phyloP scores from a whole-genome alignment of 1,284 basidiomycete species.

The Anthracocystis setariae region DNA sequence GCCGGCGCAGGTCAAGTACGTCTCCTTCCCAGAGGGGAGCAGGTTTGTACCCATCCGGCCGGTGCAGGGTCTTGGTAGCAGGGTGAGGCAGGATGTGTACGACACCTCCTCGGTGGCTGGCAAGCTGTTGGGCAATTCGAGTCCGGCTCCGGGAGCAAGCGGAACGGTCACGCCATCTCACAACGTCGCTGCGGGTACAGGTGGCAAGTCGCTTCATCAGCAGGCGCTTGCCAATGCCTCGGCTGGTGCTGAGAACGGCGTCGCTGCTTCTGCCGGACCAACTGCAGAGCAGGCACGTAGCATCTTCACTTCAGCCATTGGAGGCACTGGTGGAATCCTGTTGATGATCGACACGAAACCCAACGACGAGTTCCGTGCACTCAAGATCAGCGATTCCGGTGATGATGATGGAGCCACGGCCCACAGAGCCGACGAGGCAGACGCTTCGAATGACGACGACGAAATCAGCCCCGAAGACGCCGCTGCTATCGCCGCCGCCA shows the following conservation, averaged over 20 bases:
- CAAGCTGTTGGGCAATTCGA: conserved; percentile 51
- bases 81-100: conserved; percentile 51
- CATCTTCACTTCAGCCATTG: conserved; percentile 55
- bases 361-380: conserved; percentile 48
- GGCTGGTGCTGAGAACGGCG: conserved; percentile 6
- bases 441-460: conserved; percentile 16
- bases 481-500: conserved; percentile 51
- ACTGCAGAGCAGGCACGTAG: conserved; percentile 50
- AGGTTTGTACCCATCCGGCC: conserved; percentile 91
- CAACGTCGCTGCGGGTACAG: conserved; percentile 3
- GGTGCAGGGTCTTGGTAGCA: conserved; percentile 69
- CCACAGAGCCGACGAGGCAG: neutral
- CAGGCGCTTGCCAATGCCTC: conserved; percentile 39
- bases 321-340: conserved; percentile 62
- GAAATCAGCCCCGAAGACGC: conserved; percentile 56
- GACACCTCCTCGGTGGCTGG: conserved; percentile 54
- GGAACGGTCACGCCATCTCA: conserved; percentile 51
- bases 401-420: conserved; percentile 22
- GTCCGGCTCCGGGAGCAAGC: conserved; percentile 54
- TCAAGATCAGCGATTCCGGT: conserved; percentile 37
- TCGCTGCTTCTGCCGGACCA: conserved; percentile 4
- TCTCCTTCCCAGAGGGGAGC: conserved; percentile 81
- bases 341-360: conserved; percentile 60
- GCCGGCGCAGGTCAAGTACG: conserved; percentile 84
- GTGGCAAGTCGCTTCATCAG: conserved; percentile 28